These are phyloP conservation scores for Diaporthe eres DNA, from an alignment of 2,329 filamentous ascomycete genomes.

Conservation along the genomic window DNA sequence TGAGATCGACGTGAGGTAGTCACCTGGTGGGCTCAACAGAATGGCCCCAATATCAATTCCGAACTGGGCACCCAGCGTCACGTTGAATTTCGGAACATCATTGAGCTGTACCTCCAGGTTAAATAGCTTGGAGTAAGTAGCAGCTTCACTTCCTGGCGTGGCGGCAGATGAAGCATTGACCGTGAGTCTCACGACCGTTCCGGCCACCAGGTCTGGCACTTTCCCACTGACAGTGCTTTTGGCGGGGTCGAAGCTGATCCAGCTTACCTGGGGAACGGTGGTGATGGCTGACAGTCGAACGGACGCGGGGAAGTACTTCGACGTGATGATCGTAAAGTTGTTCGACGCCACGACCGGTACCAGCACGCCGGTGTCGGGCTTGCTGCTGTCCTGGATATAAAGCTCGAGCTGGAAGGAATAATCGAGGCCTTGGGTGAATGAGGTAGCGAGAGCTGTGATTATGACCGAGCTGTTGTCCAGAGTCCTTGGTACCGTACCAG, in stretches of 20 bases:
- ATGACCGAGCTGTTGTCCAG: not conserved
- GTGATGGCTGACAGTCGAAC: conserved; percentile 6
- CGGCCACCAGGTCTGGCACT: not conserved
- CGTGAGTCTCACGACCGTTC: not conserved
- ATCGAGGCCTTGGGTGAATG: not conserved
- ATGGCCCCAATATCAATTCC: not conserved
- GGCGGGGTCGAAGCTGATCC: not conserved
- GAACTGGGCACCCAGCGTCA: conserved; percentile 9
- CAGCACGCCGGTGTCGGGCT: not conserved
- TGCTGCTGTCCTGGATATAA: not conserved
- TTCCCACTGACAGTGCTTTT: not conserved
- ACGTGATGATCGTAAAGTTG: not conserved
- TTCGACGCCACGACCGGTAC: conserved; percentile 17
- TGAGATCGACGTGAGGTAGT: not conserved
- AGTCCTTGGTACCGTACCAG: not conserved
- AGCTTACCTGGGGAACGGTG: not conserved
- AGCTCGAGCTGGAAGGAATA: conserved; percentile 22
- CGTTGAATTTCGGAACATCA: not conserved
- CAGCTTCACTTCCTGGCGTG: not conserved
- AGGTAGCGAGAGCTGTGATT: not conserved
- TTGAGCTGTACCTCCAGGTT: not conserved
- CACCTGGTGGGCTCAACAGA: conserved; percentile 4
- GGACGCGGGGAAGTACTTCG: conserved; percentile 12
- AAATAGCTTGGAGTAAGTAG: not conserved
- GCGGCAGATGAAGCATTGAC: conserved; percentile 23